These are phyloP conservation scores for Paramarasmius palmivorus DNA, from an alignment of 1,284 basidiomycete genomes.

Conservation along the genomic window DNA sequence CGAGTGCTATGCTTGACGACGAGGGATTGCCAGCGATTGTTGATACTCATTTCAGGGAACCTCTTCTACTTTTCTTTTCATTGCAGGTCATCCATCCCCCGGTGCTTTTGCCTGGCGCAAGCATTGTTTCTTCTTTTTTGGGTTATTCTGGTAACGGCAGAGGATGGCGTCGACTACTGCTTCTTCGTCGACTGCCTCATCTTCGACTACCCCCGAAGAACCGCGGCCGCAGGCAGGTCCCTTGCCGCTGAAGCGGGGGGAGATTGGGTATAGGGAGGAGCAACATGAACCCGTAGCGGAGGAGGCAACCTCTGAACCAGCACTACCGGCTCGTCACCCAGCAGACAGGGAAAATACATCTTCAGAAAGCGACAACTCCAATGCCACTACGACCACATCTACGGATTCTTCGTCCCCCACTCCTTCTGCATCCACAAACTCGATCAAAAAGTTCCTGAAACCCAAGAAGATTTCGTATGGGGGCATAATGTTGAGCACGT, in stretches of 20 bases:
- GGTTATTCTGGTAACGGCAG: slow-evolving; percentile 12
- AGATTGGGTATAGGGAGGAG: slow-evolving; percentile 60
- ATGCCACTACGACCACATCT: slow-evolving; percentile 18
- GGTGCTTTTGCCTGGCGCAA: slow-evolving; percentile 26
- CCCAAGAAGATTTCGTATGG: slow-evolving; percentile 38
- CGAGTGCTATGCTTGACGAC: not conserved
- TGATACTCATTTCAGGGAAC: not conserved
- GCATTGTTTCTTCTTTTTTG: slow-evolving; percentile 19
- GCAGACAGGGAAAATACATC: slow-evolving; percentile 47
- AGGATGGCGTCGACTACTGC: slow-evolving; percentile 9
- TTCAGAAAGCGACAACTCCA: slow-evolving; percentile 15
- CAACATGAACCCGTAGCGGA: slow-evolving; percentile 28
- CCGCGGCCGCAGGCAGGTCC: slow-evolving; percentile 55
- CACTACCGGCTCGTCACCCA: slow-evolving; percentile 49
- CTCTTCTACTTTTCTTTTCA: slow-evolving; percentile 1
- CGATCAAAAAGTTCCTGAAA: slow-evolving; percentile 33
- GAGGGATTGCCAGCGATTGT: not conserved
- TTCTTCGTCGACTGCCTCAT: slow-evolving; percentile 16
- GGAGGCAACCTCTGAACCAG: slow-evolving; percentile 13
- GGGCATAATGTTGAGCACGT: slow-evolving; percentile 49
- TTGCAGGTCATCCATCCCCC: slow-evolving; percentile 6
- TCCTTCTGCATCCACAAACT: slow-evolving; percentile 27
- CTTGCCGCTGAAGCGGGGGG: slow-evolving; percentile 62
- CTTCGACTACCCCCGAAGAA: slow-evolving; percentile 19
- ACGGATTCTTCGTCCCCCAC: slow-evolving; percentile 9